These are phyloP conservation scores for Canna indica DNA, from an alignment of 176 grass and related monocot genomes.

Conservation along the genomic window DNA sequence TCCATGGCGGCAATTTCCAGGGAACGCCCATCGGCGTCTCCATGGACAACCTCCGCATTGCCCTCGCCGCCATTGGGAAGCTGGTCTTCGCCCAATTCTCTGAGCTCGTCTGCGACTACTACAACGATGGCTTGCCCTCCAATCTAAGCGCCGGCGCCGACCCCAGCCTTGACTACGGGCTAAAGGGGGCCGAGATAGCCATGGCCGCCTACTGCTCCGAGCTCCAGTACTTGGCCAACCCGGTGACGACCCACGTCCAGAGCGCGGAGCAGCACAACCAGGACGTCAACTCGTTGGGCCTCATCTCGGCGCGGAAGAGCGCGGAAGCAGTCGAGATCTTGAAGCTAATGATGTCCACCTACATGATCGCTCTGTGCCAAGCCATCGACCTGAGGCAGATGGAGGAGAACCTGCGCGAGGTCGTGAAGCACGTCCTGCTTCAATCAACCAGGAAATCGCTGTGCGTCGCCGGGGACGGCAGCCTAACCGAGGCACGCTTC, in stretches of 20 bases:
- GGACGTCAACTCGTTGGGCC: constrained; percentile 20
- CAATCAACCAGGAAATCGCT: constrained; percentile 7
- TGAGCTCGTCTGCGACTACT: constrained; percentile 14
- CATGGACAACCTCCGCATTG: constrained; percentile 21
- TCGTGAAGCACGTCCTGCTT: constrained; percentile 10
- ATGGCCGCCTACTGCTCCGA: constrained; percentile 26
- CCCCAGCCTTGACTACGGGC: constrained; percentile 20
- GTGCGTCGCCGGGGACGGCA: constrained; percentile 4
- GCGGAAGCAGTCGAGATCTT: constrained; percentile 22
- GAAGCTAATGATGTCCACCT: constrained; percentile 19
- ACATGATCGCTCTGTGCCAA: constrained; percentile 24
- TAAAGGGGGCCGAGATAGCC: constrained; percentile 20
- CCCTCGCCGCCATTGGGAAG: constrained; percentile 17
- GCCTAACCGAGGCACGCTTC: constrained; percentile 11
- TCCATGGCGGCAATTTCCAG: constrained; percentile 26
- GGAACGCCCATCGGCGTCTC: constrained; percentile 26
- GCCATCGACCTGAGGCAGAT: constrained; percentile 10
- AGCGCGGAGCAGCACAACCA: constrained; percentile 31
- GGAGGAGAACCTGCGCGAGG: constrained; percentile 11
- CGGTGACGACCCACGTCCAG: constrained; percentile 22
- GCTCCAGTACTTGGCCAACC: constrained; percentile 22
- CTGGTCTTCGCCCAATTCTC: constrained; percentile 24
- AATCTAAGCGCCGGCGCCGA: constrained; percentile 14
- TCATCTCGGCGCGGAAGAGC: constrained; percentile 23
- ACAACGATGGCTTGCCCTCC: constrained; percentile 19